These are phyloP conservation scores for Heimioporus sp. DNA, from an alignment of 768 basidiomycete species.

Conservation along the genomic window DNA sequence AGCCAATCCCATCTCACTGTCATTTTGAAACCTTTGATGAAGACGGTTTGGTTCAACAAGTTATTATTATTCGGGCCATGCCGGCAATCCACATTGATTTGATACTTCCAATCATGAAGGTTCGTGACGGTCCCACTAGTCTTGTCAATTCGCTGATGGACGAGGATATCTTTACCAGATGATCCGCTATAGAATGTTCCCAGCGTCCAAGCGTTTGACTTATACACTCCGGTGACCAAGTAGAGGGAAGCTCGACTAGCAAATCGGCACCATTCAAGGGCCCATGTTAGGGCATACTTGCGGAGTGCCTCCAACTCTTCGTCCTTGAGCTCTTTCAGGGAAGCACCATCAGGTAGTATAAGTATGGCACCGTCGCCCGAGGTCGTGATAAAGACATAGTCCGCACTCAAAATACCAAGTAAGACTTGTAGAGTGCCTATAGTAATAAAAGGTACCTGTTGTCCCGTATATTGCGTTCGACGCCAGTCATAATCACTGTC, in stretches of 20 bases:
- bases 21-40: constrained; percentile 10
- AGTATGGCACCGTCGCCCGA: constrained; percentile 23
- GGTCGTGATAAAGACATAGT: too few species aligned
- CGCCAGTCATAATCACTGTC: too few species aligned
- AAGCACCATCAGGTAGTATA: constrained; percentile 27
- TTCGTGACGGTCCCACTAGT: background rate
- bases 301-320: constrained; percentile 3
- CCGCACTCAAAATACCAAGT: too few species aligned
- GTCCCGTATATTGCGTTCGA: too few species aligned
- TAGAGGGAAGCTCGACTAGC: constrained; percentile 15
- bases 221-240: constrained; percentile 27
- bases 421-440: too few species aligned
- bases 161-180: too few species aligned
- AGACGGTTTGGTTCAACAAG: constrained; percentile 8
- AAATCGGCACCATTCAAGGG: constrained; percentile 24
- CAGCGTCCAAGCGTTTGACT: constrained; percentile 24
- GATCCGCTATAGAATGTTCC: constrained; percentile 7
- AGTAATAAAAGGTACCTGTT: too few species aligned
- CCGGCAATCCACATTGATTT: background rate
- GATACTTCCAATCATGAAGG: background rate
- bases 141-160: too few species aligned
- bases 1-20: background rate
- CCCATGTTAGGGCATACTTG: constrained; percentile 15
- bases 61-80: background rate
- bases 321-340: constrained; percentile 9